A percentile compares a stretch with the other conserved stretches of the same genome.
Conservation (phyloP, 2,329 filamentous ascomycete genomes). For the Stemphylium beticola region DNA sequence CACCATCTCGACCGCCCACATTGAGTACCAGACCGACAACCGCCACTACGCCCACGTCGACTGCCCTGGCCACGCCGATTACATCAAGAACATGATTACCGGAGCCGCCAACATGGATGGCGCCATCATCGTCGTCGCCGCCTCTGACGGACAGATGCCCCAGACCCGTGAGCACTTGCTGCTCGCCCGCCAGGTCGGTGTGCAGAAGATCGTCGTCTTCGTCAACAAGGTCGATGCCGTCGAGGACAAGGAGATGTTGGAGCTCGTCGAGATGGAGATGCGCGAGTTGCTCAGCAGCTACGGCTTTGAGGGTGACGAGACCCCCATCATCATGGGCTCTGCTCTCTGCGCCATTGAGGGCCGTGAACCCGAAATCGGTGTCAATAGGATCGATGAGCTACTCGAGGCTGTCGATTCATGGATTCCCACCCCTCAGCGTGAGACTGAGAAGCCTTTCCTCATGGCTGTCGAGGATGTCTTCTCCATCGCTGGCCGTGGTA, state of each 20-base stretch:
- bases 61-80: slow-evolving; percentile 99
- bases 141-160: slow-evolving; percentile 98
- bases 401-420: slow-evolving; percentile 88
- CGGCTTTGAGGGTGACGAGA: slow-evolving; percentile 97
- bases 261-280: slow-evolving; percentile 99
- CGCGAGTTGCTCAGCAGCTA: slow-evolving; percentile 91
- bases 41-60: slow-evolving; percentile 99
- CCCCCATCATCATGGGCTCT: slow-evolving; percentile 95
- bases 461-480: slow-evolving; percentile 86
- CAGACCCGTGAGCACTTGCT: slow-evolving; percentile 98
- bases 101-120: slow-evolving; percentile 99
- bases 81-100: slow-evolving; percentile 99
- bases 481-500: slow-evolving; percentile 79
- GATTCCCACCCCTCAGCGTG: slow-evolving; percentile 95
- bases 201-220: slow-evolving; percentile 97
- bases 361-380: slow-evolving; percentile 85
- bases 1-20: slow-evolving; percentile 97
- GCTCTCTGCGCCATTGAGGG: slow-evolving; percentile 92
- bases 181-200: slow-evolving; percentile 96
- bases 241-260: slow-evolving; percentile 98
- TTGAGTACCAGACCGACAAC: slow-evolving; percentile 93
- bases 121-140: slow-evolving; percentile 97
- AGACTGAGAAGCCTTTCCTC: slow-evolving; percentile 97
- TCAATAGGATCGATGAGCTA: slow-evolving; percentile 87
- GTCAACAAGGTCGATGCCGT: slow-evolving; percentile 99